Evolutionary conservation across 768 basidiomycete genomes (phyloP), one percentile per base, ranked within the genome.

Genomic region (Galerina marginata): DNA sequence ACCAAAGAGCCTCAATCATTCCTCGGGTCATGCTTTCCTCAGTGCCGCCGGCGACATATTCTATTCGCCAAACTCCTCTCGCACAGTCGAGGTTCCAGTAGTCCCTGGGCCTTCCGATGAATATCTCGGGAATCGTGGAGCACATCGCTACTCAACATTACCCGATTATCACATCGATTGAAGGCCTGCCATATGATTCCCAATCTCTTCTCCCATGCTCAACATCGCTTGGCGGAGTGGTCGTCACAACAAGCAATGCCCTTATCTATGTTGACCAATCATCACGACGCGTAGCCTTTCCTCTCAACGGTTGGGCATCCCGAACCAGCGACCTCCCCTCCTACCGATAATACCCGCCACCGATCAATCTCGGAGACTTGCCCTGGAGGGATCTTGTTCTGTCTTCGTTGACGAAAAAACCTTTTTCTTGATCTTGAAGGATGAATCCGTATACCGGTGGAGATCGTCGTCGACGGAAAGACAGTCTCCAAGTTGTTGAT

Each of bases 191-290:
- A 0, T 83, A 90, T 66, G 94, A 95, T 69, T 86, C 81, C 61
- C 71, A 89, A 55, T 81, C 83, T 20, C 76, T 95, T 56, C 73
- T 89, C 6, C 83, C 92, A 1, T 92, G 90, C 68, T 82, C 90
- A 0, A 77, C 86, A 1, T 77, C 84, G 16, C 78, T 96, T 25
- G 94, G 95, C 0, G 97, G 96, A 23, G 88, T 96, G 0, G 76
- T 97, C 20, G 74, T 99, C 58, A 74, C 92, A 29, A 84, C 91
- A 0, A 79, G 85, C 53, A 96, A 97, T 74, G 83, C 91, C 0
- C 74, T 99, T 61, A 83, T 98, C 36, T 92, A 97, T 70, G 83
- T 98, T 68, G 95, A 97, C 73, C 95, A 95, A 71, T 82, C 91
- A 2, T 88, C 91, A 5, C 86, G 90, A 47, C 83, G 88, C 6